Evolutionary conservation across 768 basidiomycete species (phyloP).

Genomic region (Psilocybe azurescens): DNA sequence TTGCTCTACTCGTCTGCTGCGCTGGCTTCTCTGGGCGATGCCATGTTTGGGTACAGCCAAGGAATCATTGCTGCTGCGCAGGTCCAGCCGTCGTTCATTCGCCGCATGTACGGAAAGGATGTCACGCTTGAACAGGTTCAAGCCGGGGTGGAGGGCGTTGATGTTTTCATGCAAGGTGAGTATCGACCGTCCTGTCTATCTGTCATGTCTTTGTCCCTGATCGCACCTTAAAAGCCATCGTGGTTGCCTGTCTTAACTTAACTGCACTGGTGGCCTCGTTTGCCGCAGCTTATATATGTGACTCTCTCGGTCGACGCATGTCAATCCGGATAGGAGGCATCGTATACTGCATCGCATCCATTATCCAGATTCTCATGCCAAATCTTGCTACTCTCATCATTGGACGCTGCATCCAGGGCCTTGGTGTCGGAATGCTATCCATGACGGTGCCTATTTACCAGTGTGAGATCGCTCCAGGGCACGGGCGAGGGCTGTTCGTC

Average conservation of each 20-base stretch:
- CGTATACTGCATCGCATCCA: conserved; percentile 53
- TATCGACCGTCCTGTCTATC: background rate
- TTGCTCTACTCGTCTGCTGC: conserved; percentile 57
- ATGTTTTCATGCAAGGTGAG: conserved; percentile 52
- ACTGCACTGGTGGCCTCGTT: conserved; percentile 53
- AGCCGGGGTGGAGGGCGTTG: conserved; percentile 46
- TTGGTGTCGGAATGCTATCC: conserved; percentile 55
- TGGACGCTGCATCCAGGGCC: conserved; percentile 51
- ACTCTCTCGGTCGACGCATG: conserved; percentile 53
- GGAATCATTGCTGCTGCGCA: conserved; percentile 57
- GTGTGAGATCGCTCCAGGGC: conserved; percentile 51
- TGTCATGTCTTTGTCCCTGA: background rate
- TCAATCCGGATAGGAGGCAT: conserved; percentile 54
- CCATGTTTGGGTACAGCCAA: conserved; percentile 61
- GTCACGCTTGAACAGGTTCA: conserved; percentile 52
- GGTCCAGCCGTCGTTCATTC: conserved; percentile 57
- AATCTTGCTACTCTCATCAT: conserved; percentile 43
- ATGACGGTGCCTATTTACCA: conserved; percentile 56
- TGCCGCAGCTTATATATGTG: conserved; percentile 53
- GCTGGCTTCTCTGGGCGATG: conserved; percentile 59
- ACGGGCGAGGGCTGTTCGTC: conserved; percentile 56
- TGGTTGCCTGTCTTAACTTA: conserved; percentile 53
- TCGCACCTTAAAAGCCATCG: conserved; percentile 42
- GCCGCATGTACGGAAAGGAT: conserved; percentile 49
- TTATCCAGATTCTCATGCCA: conserved; percentile 56